These are phyloP conservation scores for Primulina huaijiensis DNA, from an alignment of 257 asterid genomes.

Conservation along the genomic window DNA sequence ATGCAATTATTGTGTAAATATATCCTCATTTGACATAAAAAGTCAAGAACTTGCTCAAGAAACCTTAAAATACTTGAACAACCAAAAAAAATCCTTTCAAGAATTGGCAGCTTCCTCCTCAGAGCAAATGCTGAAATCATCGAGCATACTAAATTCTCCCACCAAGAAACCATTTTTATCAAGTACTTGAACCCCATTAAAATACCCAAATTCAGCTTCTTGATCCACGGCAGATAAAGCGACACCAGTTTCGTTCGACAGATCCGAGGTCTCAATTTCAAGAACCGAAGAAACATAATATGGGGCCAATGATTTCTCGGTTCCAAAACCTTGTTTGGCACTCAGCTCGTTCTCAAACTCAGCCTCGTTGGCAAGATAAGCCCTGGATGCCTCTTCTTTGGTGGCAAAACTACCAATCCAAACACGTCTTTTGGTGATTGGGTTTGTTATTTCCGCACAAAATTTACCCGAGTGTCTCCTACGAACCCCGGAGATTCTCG, in stretches of 20 bases:
- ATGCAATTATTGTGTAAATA: not conserved
- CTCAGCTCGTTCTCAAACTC: conserved; percentile 28
- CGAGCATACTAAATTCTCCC: conserved; percentile 41
- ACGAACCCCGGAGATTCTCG: conserved; percentile 31
- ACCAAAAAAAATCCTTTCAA: not conserved
- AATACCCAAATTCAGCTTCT: conserved; percentile 21
- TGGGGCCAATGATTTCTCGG: conserved; percentile 16
- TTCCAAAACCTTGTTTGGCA: conserved; percentile 14
- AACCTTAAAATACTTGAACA: not conserved
- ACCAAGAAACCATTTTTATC: conserved; percentile 34
- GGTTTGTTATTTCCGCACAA: conserved; percentile 40
- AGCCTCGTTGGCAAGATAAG: conserved; percentile 28
- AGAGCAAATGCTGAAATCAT: conserved; percentile 35
- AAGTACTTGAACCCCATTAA: conserved; percentile 31
- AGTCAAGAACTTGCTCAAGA: not conserved
- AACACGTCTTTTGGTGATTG: conserved; percentile 30
- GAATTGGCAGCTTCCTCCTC: conserved; percentile 21
- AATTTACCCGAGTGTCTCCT: conserved; percentile 35
- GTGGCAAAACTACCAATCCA: conserved; percentile 45
- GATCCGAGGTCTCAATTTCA: conserved; percentile 19
- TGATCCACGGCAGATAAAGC: not conserved
- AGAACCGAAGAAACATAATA: conserved; percentile 35
- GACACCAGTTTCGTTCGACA: conserved; percentile 20
- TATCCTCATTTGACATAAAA: not conserved
- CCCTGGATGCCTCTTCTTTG: conserved; percentile 43